Conservation (phyloP, 371 early-diverging fungal genomes). For the Haplosporangium sp. region DNA sequence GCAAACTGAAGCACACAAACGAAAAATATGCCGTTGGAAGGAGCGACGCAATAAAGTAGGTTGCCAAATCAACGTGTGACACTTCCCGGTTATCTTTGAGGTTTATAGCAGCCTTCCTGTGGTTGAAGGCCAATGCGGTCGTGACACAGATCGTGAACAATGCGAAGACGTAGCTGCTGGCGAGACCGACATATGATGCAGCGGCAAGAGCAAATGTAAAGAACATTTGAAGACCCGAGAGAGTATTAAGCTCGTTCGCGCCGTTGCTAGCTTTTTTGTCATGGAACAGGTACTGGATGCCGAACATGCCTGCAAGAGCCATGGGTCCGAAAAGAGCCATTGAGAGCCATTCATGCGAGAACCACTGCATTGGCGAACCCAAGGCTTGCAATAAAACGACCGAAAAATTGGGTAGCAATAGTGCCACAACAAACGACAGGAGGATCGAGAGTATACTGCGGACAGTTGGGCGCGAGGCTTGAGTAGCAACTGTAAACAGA, state of each 20-base stretch:
- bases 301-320: conserved; percentile 59
- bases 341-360: conserved; percentile 68
- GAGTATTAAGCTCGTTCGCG: conserved; percentile 23
- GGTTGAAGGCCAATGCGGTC: conserved; percentile 20
- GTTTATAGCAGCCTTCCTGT: conserved; percentile 3
- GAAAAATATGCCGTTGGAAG: conserved; percentile 59
- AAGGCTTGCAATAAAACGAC: conserved; percentile 58
- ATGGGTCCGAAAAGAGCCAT: conserved; percentile 67
- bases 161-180: conserved; percentile 32
- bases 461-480: conserved; percentile 12
- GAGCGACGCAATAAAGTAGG: conserved; percentile 59
- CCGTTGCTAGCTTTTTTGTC: conserved; percentile 23
- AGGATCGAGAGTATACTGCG: conserved; percentile 48
- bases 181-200: conserved; percentile 18
- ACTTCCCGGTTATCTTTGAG: conserved; percentile 13
- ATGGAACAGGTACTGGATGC: conserved; percentile 57
- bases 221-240: conserved; percentile 26
- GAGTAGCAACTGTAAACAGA: not conserved
- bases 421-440: conserved; percentile 57
- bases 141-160: conserved; percentile 30
- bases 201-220: conserved; percentile 11
- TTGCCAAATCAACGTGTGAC: conserved; percentile 24
- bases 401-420: conserved; percentile 57
- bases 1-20: conserved; percentile 59
- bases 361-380: conserved; percentile 72